Percentiles rank a stretch among this genome's conserved stretches.
These are phyloP conservation scores for Gossypium lobatum DNA, from an alignment of 441 rosid genomes.

Conservation along the genomic window DNA sequence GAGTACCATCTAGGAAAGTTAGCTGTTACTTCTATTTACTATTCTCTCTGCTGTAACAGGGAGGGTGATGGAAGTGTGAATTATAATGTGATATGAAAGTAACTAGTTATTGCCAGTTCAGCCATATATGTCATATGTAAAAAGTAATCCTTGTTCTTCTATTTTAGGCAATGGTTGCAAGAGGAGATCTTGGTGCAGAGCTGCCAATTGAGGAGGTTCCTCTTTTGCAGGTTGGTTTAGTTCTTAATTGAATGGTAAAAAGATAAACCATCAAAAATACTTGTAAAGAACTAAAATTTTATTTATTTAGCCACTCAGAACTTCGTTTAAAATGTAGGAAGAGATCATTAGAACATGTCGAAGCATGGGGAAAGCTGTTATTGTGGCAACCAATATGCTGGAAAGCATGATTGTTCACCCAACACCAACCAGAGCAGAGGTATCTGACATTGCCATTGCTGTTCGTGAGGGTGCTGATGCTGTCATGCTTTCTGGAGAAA, in stretches of 20 bases:
- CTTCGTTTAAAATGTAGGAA: conserved; percentile 37
- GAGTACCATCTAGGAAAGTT: neutral
- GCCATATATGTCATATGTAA: neutral
- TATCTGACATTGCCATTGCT: conserved; percentile 94
- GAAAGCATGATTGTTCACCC: conserved; percentile 99
- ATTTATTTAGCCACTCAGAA: conserved; percentile 8
- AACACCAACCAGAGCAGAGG: conserved; percentile 96
- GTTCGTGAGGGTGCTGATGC: conserved; percentile 98
- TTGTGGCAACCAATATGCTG: conserved; percentile 96
- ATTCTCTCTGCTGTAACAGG: neutral
- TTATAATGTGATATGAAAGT: neutral
- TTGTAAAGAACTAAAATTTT: conserved; percentile 7
- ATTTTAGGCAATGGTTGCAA: conserved; percentile 7
- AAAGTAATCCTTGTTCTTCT: neutral
- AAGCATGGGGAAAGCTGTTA: conserved; percentile 98
- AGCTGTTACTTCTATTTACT: neutral
- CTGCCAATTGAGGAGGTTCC: conserved; percentile 99
- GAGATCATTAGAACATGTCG: conserved; percentile 81
- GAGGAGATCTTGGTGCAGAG: conserved; percentile 78
- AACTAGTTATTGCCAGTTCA: neutral
- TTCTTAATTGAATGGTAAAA: conserved; percentile 8
- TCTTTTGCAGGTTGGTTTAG: conserved; percentile 68
- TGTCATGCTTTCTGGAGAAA: conserved; percentile 98
- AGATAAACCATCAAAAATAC: conserved; percentile 7
- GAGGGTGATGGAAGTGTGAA: neutral